phyloP scores from a whole-genome alignment of 805 yeast species.

The Wickerhamomyces strasburgensis region DNA sequence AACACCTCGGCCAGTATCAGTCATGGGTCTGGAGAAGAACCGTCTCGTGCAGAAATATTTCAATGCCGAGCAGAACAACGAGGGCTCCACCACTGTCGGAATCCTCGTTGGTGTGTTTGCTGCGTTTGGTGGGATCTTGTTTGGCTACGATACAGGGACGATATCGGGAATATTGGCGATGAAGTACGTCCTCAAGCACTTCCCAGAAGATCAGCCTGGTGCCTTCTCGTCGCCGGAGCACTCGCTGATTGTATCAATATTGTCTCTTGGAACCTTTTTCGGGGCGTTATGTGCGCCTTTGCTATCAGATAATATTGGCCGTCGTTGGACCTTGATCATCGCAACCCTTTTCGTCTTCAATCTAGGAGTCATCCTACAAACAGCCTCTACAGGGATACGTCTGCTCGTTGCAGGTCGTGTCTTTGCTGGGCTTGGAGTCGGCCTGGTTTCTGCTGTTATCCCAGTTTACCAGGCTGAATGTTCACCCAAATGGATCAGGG shows the following conservation, averaged over 20 bases:
- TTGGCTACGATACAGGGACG: slow-evolving; percentile 66
- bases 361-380: slow-evolving; percentile 48
- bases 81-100: slow-evolving; percentile 45
- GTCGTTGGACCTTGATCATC: slow-evolving; percentile 43
- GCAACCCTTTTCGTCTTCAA: slow-evolving; percentile 44
- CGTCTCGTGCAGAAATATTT: slow-evolving; percentile 30
- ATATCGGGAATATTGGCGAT: slow-evolving; percentile 62
- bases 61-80: slow-evolving; percentile 42
- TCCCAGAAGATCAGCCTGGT: slow-evolving; percentile 33
- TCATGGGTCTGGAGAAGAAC: too few relatives aligned
- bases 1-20: too few relatives aligned
- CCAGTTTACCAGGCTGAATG: slow-evolving; percentile 78
- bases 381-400: slow-evolving; percentile 39
- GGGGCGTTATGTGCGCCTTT: slow-evolving; percentile 64
- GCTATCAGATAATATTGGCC: slow-evolving; percentile 48
- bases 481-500: slow-evolving; percentile 75
- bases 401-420: slow-evolving; percentile 60
- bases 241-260: slow-evolving; percentile 59
- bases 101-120: slow-evolving; percentile 56
- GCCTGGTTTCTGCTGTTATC: slow-evolving; percentile 64
- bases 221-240: slow-evolving; percentile 43
- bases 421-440: slow-evolving; percentile 69
- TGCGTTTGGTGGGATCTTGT: slow-evolving; percentile 61
- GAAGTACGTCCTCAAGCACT: slow-evolving; percentile 43
- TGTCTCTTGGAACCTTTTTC: slow-evolving; percentile 63